Conservation (phyloP, 371 early-diverging fungal genomes). For the Catenaria anguillulae region DNA sequence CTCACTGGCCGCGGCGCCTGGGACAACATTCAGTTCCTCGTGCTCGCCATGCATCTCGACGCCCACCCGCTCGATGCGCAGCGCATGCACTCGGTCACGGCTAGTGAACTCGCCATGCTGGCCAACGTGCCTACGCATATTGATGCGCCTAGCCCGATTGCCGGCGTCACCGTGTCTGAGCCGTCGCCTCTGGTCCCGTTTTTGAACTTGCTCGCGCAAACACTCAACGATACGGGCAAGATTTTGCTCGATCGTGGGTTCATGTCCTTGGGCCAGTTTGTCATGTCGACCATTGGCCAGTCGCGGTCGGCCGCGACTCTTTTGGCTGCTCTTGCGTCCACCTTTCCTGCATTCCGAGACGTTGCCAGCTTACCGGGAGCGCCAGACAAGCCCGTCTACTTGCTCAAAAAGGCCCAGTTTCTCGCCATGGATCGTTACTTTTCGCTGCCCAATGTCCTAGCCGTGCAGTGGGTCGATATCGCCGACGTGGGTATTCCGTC, state of each 20-base stretch:
- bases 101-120: constrained; percentile 10
- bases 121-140: constrained; percentile 17
- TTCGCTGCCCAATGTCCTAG: constrained; percentile 9
- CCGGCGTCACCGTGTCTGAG: constrained; percentile 15
- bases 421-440: constrained; percentile 11
- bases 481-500: constrained; percentile 9
- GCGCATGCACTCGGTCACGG: constrained; percentile 6
- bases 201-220: constrained; percentile 8
- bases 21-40: constrained; percentile 14
- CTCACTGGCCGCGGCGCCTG: constrained; percentile 9
- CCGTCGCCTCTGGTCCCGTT: constrained; percentile 14
- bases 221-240: constrained; percentile 16
- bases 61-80: neutral
- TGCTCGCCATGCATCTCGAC: constrained; percentile 16
- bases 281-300: constrained; percentile 11
- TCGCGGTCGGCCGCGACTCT: constrained; percentile 7
- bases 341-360: constrained; percentile 16
- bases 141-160: constrained; percentile 12
- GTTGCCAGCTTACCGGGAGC: neutral
- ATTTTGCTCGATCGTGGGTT: constrained; percentile 10
- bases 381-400: constrained; percentile 3
- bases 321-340: constrained; percentile 7
- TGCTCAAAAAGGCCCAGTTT: constrained; percentile 16
- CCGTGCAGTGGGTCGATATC: constrained; percentile 7
- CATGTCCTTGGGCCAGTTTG: constrained; percentile 15